phyloP scores from a whole-genome alignment of 75 land plant species.

The Adiantum capillusveneris region DNA sequence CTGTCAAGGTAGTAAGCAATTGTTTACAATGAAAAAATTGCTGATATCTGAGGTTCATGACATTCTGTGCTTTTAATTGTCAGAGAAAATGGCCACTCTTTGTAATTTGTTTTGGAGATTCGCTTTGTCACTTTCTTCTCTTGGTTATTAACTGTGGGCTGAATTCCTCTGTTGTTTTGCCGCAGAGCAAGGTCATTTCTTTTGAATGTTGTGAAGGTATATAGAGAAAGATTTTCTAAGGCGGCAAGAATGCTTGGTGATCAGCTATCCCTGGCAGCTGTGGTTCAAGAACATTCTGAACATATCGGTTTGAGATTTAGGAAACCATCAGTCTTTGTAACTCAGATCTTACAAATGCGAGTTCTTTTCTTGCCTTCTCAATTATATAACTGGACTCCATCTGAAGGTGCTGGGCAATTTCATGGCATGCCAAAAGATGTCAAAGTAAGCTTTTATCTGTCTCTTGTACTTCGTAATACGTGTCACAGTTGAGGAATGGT shows the following conservation, averaged over 20 bases:
- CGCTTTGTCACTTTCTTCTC: too few species aligned
- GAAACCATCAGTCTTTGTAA: constrained; percentile 37
- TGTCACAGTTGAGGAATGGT: too few species aligned
- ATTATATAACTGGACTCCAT: constrained; percentile 93
- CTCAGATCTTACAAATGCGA: constrained; percentile 29
- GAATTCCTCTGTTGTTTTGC: constrained; percentile 5
- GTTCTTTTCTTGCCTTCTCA: constrained; percentile 77
- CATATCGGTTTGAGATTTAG: constrained; percentile 33
- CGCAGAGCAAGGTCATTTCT: constrained; percentile 67
- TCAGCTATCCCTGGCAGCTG: constrained; percentile 75
- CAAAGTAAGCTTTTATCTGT: constrained; percentile 41
- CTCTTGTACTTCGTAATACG: background rate
- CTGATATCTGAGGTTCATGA: background rate
- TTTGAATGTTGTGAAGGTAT: constrained; percentile 57
- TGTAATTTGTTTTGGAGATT: too few species aligned
- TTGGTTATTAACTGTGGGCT: too few species aligned
- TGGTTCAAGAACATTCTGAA: constrained; percentile 46
- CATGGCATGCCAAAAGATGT: constrained; percentile 96
- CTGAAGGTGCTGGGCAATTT: constrained; percentile 97
- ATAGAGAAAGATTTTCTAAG: constrained; percentile 46
- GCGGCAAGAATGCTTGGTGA: constrained; percentile 92
- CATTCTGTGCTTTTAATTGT: too few species aligned
- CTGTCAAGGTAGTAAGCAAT: constrained; percentile 32
- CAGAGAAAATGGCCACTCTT: too few species aligned
- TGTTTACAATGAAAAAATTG: background rate